Base-by-base conservation (phyloP, 1,284 basidiomycete species). In the Ceratobasidium sp. region DNA sequence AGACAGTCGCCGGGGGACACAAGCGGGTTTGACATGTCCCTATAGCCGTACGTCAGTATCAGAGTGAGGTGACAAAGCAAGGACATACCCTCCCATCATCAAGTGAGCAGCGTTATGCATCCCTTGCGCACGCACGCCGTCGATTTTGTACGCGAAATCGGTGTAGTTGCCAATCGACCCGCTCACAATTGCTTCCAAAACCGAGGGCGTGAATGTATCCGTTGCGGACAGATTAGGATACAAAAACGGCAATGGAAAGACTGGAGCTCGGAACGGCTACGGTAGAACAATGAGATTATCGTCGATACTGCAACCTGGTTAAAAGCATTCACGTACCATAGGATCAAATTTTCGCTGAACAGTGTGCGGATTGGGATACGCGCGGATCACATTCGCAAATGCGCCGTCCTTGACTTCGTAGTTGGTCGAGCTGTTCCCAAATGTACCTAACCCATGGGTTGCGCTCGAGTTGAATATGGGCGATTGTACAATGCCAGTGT, bases 51-150 rank as follows among this genome's bases (percentile, higher is more conserved):
- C 17, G 17, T 33, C 28, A 76, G 44, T 40, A 23, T 15, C 38
- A 17, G 15, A 3, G 12, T 7, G 75, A 13, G 13, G 40, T n/a
- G 20, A 50, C n/a, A 48, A 54, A 3, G 2, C 26, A 28, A 56
- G n/a, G 17, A 75, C 71, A 15, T 9, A 75, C 71, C 74, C 74
- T 67, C 48, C 33, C 52, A 66, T 76, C 73, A 77, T 69, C 46
- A 79, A 56, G 42, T 79, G 78, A 20, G 76, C 69, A 46, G 78
- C 74, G 42, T 77, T 79, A 44, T 79, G 78, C 57, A 69, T 61
- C 12, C 78, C 78, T 50, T 79, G 76, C 20, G 75, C 74, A 15
- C 76, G 64, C 2, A 64, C 48, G 15, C 78, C 78, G 48, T 79
- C 78, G 20, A 79, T 73, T 40, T 70, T 68, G 38, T 69, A 67